Evolutionary conservation across 345 rosid genomes (phyloP).

Genomic region (Brassica carinata): DNA sequence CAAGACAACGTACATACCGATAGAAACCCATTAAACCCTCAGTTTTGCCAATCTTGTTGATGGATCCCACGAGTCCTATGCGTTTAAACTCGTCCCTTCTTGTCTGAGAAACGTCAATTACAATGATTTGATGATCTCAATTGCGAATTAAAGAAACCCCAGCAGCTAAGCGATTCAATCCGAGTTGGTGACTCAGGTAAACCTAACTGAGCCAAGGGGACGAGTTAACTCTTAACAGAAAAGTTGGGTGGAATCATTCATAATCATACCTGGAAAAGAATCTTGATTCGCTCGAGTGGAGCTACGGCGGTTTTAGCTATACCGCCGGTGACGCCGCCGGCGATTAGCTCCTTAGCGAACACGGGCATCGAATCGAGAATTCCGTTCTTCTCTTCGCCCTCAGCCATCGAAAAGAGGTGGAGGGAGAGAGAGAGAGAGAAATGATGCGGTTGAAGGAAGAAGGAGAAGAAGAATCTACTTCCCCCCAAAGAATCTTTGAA

Average conservation of each 20-base stretch:
- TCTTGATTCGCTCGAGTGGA: constrained; percentile 94
- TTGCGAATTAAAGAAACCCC: background rate
- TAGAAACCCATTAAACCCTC: constrained; percentile 91
- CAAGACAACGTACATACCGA: constrained; percentile 55
- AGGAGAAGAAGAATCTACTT: background rate
- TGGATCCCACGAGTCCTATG: constrained; percentile 67
- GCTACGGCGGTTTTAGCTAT: constrained; percentile 84
- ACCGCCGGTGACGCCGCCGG: constrained; percentile 93
- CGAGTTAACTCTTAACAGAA: background rate
- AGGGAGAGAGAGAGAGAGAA: constrained; percentile 27
- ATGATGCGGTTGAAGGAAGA: background rate
- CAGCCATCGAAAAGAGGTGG: constrained; percentile 42
- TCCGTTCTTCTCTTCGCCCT: constrained; percentile 57
- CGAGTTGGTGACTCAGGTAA: constrained; percentile 8
- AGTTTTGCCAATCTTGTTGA: constrained; percentile 70
- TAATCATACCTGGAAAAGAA: constrained; percentile 72
- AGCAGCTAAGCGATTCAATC: constrained; percentile 4
- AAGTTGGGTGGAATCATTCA: background rate
- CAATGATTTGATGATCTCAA: constrained; percentile 7
- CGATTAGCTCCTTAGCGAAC: constrained; percentile 79
- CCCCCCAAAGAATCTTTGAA: constrained; percentile 17
- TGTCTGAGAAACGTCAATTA: constrained; percentile 52
- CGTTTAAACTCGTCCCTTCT: constrained; percentile 80
- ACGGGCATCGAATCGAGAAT: constrained; percentile 71
- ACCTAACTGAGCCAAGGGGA: background rate